Base-by-base conservation (phyloP, 169 alveolate genomes). In the Eimeria mitis region DNA sequence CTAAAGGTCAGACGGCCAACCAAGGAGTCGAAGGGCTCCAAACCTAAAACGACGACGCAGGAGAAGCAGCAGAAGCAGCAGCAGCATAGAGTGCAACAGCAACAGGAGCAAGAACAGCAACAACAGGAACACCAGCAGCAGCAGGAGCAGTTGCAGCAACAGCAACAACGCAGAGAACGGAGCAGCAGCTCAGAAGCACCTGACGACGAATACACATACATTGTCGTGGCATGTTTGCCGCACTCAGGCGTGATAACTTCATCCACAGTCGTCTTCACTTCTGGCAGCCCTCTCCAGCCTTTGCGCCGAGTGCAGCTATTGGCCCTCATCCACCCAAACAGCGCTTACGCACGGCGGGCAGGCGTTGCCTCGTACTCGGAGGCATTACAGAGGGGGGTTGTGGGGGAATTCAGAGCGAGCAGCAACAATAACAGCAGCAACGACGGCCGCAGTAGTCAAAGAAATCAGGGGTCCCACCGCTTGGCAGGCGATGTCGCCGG, bases 281-380 rank as follows among this genome's bases (percentile, higher is more conserved):
- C 91, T 7, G 96, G 96, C 1, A 34, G 68, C 8, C 96, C 96
- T 34, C 79, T 92, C 52, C 59, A 92, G 94, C 96, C 94, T 16
- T 85, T 92, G 84, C 96, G 96, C 47, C 91, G 96, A 13, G 94
- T 92, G 59, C 96, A 92, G 94, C 94, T 92, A 34, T 61, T 92
- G 52, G 96, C 96, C 23, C 96, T 92, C 34, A 91, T 92, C 63
- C 96, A 92, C 87, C 96, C 96, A 59, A 92, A 92, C 56, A 79
- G 94, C 63, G 73, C 96, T 6, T 92, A 92, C 16, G 96, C 89
- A 7, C 85, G 94, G 13, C 61, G 94, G 65, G 96, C 96, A 9
- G 96, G 96, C 28, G 89, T 92, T 56, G 68, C 89, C 21, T 52
- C 89, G n/a, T 92, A 83, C 68, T 88, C 89, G 14, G 94, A 92